A percentile compares a stretch with the other conserved stretches of the same genome.
phyloP scores from a whole-genome alignment of 2,329 filamentous ascomycete genomes.

The Ceratocystis variospora region DNA sequence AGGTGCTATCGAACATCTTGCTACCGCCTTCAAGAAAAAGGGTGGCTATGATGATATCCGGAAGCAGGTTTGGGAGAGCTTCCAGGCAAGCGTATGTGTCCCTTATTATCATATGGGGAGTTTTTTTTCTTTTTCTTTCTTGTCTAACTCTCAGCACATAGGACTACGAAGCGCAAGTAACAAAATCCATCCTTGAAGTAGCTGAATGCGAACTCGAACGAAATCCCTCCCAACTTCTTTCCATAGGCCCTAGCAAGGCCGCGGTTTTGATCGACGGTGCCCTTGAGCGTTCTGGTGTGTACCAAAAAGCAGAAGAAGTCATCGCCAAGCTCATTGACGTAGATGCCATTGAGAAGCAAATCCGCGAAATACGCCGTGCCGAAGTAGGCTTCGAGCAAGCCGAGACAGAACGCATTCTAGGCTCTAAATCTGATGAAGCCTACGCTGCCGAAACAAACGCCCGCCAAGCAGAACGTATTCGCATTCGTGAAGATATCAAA shows the following conservation, averaged over 20 bases:
- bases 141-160: slow-evolving; percentile 25
- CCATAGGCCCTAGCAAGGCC: slow-evolving; percentile 59
- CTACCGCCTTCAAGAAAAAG: slow-evolving; percentile 77
- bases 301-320: slow-evolving; percentile 54
- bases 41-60: slow-evolving; percentile 67
- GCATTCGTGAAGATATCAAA: slow-evolving; percentile 45
- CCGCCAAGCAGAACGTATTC: slow-evolving; percentile 47
- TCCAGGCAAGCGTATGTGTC: slow-evolving; percentile 49
- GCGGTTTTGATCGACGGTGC: slow-evolving; percentile 65
- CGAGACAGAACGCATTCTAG: slow-evolving; percentile 47
- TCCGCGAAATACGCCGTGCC: slow-evolving; percentile 51
- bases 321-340: slow-evolving; percentile 56
- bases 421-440: slow-evolving; percentile 58
- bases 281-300: slow-evolving; percentile 61
- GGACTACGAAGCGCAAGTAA: slow-evolving; percentile 57
- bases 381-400: slow-evolving; percentile 60
- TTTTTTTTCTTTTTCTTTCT: neutral
- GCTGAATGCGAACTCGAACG: slow-evolving; percentile 62
- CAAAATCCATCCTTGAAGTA: slow-evolving; percentile 52
- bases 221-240: slow-evolving; percentile 56
- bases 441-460: slow-evolving; percentile 54
- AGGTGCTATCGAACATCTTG: slow-evolving; percentile 57
- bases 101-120: neutral
- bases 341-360: slow-evolving; percentile 51
- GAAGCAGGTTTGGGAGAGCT: slow-evolving; percentile 63